A percentile compares a stretch with the other conserved stretches of the same genome.
phyloP scores from a whole-genome alignment of 257 asterid genomes.

The Penstemon newberryi region DNA sequence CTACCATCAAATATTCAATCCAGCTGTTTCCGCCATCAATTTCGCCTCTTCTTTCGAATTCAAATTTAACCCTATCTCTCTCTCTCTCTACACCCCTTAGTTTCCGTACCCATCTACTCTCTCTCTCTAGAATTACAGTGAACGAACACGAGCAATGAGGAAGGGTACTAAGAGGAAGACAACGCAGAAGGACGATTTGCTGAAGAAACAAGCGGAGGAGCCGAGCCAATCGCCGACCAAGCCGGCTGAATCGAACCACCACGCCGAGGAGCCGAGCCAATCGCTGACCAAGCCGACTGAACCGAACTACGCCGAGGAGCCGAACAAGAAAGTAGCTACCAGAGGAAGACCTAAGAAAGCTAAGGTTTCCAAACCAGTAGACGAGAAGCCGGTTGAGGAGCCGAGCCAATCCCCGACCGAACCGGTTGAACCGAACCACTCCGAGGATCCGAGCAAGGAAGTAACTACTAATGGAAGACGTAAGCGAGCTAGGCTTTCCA shows the following conservation, averaged over 20 bases:
- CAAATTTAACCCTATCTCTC: conserved; percentile 50
- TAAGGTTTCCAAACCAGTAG: no score
- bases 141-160: conserved; percentile 38
- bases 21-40: conserved; percentile 42
- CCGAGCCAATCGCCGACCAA: conserved; percentile 4
- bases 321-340: no score
- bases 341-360: no score
- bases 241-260: conserved; percentile 23
- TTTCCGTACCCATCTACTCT: conserved; percentile 1
- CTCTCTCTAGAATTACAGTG: conserved; percentile 5
- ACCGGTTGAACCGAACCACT: conserved; percentile 22
- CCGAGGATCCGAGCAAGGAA: conserved; percentile 36
- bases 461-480: conserved; percentile 41
- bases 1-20: background rate
- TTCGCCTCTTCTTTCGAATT: conserved; percentile 34
- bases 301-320: conserved; percentile 7
- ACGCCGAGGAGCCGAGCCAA: conserved; percentile 28
- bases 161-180: conserved; percentile 71
- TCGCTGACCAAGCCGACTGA: conserved; percentile 17
- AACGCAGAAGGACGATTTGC: conserved; percentile 31
- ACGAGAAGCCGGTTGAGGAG: conserved; percentile 20
- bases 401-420: conserved; percentile 28
- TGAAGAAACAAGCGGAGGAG: conserved; percentile 20
- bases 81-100: conserved; percentile 19
- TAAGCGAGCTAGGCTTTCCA: conserved; percentile 51